phyloP scores from a whole-genome alignment of 768 basidiomycete genomes.

The Rhodotorula diobovata region DNA sequence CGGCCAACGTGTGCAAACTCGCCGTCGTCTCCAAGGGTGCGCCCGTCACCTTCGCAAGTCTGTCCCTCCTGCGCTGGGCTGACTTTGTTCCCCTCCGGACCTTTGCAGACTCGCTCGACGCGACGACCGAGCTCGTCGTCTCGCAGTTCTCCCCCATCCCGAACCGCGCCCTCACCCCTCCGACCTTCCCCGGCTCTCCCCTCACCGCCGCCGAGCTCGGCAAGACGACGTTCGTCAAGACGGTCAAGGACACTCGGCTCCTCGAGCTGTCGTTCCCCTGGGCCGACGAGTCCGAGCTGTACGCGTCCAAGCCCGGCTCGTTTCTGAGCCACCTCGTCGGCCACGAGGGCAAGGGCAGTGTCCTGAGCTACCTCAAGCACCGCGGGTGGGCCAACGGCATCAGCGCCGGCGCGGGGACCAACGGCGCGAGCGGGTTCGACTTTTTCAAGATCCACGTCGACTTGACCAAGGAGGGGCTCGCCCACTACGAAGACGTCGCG shows the following conservation, averaged over 20 bases:
- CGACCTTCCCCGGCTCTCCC: constrained; percentile 41
- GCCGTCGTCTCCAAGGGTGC: constrained; percentile 49
- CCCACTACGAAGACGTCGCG: constrained; percentile 69
- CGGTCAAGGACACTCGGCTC: constrained; percentile 49
- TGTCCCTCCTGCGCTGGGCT: background rate
- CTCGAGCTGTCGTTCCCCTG: constrained; percentile 51
- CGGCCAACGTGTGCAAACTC: constrained; percentile 51
- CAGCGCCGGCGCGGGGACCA: constrained; percentile 61
- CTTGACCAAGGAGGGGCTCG: constrained; percentile 78
- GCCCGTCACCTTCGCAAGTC: background rate
- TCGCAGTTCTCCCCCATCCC: constrained; percentile 43
- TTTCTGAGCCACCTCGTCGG: constrained; percentile 65
- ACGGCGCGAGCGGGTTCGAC: constrained; percentile 66
- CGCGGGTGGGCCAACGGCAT: constrained; percentile 50
- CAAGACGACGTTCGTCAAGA: constrained; percentile 47
- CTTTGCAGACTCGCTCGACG: constrained; percentile 43
- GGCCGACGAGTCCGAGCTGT: constrained; percentile 47
- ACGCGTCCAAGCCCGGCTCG: constrained; percentile 69
- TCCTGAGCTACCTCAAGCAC: constrained; percentile 74
- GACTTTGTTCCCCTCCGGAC: background rate
- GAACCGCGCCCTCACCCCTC: constrained; percentile 40
- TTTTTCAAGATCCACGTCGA: constrained; percentile 79
- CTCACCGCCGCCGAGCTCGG: constrained; percentile 38
- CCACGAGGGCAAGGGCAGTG: constrained; percentile 75
- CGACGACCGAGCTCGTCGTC: constrained; percentile 40